A percentile compares a stretch with the other conserved stretches of the same genome.
These are phyloP conservation scores for Blastocrithidia nonstop DNA, from an alignment of 208 protist species.

Conservation along the genomic window DNA sequence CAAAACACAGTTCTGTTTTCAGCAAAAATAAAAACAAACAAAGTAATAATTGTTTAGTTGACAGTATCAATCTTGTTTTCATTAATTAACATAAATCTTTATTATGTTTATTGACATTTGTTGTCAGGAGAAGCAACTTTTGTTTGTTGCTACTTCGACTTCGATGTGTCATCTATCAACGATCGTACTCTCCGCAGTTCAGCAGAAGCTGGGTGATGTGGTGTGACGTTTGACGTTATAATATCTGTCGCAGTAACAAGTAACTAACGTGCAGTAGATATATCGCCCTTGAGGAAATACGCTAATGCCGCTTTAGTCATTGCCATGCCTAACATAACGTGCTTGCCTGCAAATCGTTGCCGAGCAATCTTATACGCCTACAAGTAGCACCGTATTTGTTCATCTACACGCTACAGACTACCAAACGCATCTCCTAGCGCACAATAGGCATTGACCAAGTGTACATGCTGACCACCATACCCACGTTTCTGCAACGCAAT, in stretches of 20 bases:
- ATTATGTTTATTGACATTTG: no score
- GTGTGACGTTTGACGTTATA: no score
- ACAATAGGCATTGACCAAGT: constrained; percentile 59
- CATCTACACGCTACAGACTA: constrained; percentile 31
- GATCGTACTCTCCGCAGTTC: constrained; percentile 16
- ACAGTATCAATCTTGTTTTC: no score
- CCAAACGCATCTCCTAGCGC: constrained; percentile 50
- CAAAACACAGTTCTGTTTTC: no score
- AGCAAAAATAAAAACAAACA: no score
- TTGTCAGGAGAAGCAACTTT: not conserved
- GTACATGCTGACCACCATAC: constrained; percentile 58
- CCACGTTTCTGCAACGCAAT: constrained; percentile 64
- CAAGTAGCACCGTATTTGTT: constrained; percentile 43
- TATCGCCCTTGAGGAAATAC: constrained; percentile 24
- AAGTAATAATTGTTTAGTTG: no score
- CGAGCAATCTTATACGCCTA: constrained; percentile 54
- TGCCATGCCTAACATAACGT: constrained; percentile 46
- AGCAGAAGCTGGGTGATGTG: constrained; percentile 16
- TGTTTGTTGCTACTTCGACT: not conserved
- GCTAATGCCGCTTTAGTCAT: constrained; percentile 39
- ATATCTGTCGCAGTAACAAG: constrained; percentile 16
- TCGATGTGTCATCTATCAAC: constrained; percentile 15
- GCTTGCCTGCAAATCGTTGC: constrained; percentile 36
- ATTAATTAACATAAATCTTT: no score
- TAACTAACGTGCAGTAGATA: constrained; percentile 21